Base-by-base conservation (phyloP, 1,139 yeast genomes). In the Suhomyces guaymorum region DNA sequence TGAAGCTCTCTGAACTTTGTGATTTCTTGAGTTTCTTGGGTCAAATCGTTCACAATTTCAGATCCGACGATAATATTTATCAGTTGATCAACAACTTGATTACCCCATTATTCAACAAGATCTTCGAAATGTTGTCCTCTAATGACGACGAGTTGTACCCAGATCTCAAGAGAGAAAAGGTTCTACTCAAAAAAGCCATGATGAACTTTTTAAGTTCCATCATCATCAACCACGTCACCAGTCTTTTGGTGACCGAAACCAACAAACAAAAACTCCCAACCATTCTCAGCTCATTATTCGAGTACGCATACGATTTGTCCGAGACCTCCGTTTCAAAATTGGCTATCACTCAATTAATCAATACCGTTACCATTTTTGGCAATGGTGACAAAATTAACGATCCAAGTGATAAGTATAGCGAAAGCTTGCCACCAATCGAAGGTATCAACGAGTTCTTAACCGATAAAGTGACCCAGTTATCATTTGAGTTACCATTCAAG, bases 21-120 rank as follows among this genome's bases (percentile, higher is more conserved):
- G 96, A 88, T 53, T 89, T 94, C 54, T 63, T 89, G 38, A 77
- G 92, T 32, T 92, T 92, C 55, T 66, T 92, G 47, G 94, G 96
- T 6, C 97, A 92, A 60, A 75, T 92, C 42, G 78, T 85, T 31
- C 97, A 92, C 59, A 76, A 72, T 49, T 88, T 83, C 59, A 77
- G 79, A 50, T 67, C 69, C 30, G 83, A 85, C 48, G 80, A 77
- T 28, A 75, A 73, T 31, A 78, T 90, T 37, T 88, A 84, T 57
- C 81, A 80, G 48, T 67, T 94, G 59, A 69, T 92, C 43, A 80
- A 83, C 50, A 80, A 81, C 39, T 64, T 92, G 42, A 59, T 89
- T 41, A 66, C 85, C 2, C 96, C 97, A 12, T 70, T 92, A 32
- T 67, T 87, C 29, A 71, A 70, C 34, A 85, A 86, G 51, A 70